Evolutionary conservation across 192 early-diverging fungal species (phyloP).

Genomic region (Podila epigama): DNA sequence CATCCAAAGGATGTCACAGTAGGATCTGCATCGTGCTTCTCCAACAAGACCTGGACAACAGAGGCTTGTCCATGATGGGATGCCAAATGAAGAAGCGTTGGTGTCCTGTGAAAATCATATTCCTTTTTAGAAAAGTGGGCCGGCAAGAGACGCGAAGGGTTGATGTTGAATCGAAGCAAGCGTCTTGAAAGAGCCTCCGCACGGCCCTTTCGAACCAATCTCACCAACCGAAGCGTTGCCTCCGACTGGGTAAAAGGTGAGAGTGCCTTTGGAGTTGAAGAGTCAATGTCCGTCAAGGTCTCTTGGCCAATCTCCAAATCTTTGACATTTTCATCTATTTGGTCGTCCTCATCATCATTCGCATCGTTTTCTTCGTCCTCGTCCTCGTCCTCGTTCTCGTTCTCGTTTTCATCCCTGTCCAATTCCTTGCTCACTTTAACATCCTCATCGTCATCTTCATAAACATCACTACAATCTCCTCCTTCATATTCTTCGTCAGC

Average conservation of each 20-base stretch:
- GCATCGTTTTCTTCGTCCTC: background rate
- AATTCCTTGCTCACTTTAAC: background rate
- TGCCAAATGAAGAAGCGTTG: conserved; percentile 81
- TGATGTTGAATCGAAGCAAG: conserved; percentile 51
- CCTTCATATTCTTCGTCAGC: background rate
- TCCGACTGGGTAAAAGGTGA: conserved; percentile 1
- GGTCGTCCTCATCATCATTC: no score
- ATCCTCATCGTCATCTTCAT: background rate
- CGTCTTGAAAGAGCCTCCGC: conserved; percentile 58
- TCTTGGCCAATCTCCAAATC: background rate
- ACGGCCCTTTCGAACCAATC: conserved; percentile 64
- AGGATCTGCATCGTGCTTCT: conserved; percentile 75
- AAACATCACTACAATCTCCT: background rate
- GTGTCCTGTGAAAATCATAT: conserved; percentile 42
- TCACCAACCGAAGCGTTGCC: conserved; percentile 57
- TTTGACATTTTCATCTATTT: background rate
- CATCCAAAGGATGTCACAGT: conserved; percentile 35
- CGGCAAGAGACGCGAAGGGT: conserved; percentile 32
- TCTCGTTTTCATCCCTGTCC: background rate
- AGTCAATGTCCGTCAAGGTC: background rate
- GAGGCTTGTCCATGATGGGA: conserved; percentile 57
- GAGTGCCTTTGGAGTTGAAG: background rate
- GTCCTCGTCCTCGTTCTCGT: background rate
- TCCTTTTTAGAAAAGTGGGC: conserved; percentile 3
- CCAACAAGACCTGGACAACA: conserved; percentile 67